Conservation (phyloP, 805 yeast species). For the Lipomyces lipofer region DNA sequence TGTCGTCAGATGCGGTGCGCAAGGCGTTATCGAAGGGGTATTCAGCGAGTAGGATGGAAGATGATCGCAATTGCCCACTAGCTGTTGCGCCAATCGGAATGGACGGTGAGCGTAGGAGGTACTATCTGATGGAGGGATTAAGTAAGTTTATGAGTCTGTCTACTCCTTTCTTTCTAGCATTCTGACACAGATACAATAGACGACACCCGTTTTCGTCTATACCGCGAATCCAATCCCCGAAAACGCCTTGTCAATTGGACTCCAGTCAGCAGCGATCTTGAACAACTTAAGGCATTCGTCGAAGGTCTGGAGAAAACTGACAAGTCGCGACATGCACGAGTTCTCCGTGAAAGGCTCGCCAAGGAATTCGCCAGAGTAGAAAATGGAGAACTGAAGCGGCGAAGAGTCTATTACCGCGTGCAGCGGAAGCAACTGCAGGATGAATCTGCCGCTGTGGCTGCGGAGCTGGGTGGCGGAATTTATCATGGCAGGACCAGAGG, state of each 20-base stretch:
- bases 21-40: slow-evolving; percentile 12
- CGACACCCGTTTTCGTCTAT: slow-evolving; percentile 41
- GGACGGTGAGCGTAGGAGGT: slow-evolving; percentile 31
- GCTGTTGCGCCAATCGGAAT: slow-evolving; percentile 33
- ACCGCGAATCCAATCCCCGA: slow-evolving; percentile 37
- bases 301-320: slow-evolving; percentile 12
- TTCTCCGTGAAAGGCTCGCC: slow-evolving; percentile 13
- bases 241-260: slow-evolving; percentile 39
- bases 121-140: slow-evolving; percentile 34
- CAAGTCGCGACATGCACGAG: slow-evolving; percentile 12
- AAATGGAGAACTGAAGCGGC: slow-evolving; percentile 25
- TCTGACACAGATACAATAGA: slow-evolving; percentile 28
- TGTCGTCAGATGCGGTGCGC: slow-evolving; percentile 37
- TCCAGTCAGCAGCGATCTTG: slow-evolving; percentile 37
- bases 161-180: not conserved
- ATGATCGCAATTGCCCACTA: slow-evolving; percentile 14
- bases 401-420: slow-evolving; percentile 7
- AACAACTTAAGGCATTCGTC: slow-evolving; percentile 34
- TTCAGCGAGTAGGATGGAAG: slow-evolving; percentile 14
- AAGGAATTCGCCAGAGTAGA: slow-evolving; percentile 25
- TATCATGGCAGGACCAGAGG: slow-evolving; percentile 40
- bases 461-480: slow-evolving; percentile 35
- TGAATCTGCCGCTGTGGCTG: slow-evolving; percentile 10
- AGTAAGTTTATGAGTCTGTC: slow-evolving; percentile 10
- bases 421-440: slow-evolving; percentile 21